Conservation (phyloP, 495 filamentous ascomycete species). For the Aspergillus taichungensis region DNA sequence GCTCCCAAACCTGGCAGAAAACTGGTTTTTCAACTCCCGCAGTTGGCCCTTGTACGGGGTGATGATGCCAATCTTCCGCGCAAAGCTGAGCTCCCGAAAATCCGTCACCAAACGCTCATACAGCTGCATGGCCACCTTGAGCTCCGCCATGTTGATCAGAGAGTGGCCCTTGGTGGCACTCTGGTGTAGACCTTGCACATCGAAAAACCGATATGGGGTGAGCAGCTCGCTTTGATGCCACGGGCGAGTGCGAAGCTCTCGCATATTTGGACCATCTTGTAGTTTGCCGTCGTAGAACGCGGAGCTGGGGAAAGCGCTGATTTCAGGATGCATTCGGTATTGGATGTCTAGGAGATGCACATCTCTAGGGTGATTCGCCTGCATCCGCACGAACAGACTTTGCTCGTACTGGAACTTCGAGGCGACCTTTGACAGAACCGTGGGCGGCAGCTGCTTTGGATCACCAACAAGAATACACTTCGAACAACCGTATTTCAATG, state of each 20-base stretch:
- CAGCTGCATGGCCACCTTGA: conserved; percentile 74
- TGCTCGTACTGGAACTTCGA: conserved; percentile 93
- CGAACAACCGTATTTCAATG: conserved; percentile 91
- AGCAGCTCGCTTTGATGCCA: conserved; percentile 81
- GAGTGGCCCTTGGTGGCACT: conserved; percentile 72
- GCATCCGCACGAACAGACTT: conserved; percentile 97
- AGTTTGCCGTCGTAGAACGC: conserved; percentile 88
- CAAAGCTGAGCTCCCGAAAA: conserved; percentile 57
- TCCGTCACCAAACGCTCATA: conserved; percentile 70
- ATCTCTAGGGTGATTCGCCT: conserved; percentile 75
- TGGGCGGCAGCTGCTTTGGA: conserved; percentile 93
- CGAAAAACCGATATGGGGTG: conserved; percentile 94
- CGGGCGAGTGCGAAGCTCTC: conserved; percentile 56
- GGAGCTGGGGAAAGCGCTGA: conserved; percentile 78
- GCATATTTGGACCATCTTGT: conserved; percentile 78
- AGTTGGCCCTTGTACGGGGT: conserved; percentile 94
- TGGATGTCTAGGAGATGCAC: conserved; percentile 95
- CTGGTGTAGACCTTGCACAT: conserved; percentile 81
- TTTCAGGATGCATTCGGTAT: conserved; percentile 98
- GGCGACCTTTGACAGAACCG: conserved; percentile 87
- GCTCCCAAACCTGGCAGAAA: conserved; percentile 62
- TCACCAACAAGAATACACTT: conserved; percentile 98
- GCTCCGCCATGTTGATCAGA: conserved; percentile 78
- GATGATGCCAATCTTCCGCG: conserved; percentile 87
- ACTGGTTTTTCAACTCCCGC: conserved; percentile 64